A percentile compares a stretch with the other conserved stretches of the same genome.
These are phyloP conservation scores for Oryza coarctata DNA, from an alignment of 176 grass and related monocot genomes.

Conservation along the genomic window DNA sequence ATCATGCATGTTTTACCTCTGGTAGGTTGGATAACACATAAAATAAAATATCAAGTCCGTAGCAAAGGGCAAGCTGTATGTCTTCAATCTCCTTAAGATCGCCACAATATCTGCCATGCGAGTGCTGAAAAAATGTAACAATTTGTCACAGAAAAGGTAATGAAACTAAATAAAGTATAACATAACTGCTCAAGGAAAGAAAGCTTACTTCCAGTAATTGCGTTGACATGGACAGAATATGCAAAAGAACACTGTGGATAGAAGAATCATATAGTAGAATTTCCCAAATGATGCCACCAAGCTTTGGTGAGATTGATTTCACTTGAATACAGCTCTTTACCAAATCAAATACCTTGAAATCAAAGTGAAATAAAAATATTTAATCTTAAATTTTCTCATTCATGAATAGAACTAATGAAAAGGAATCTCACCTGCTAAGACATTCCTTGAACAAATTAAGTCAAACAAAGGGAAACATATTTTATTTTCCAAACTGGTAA, in stretches of 20 bases:
- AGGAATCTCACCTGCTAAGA: background rate
- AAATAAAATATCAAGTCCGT: constrained; percentile 70
- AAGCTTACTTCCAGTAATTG: constrained; percentile 63
- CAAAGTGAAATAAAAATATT: background rate
- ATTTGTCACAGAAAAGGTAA: constrained; percentile 28
- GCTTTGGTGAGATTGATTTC: constrained; percentile 44
- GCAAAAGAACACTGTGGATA: constrained; percentile 66
- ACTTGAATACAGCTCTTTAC: constrained; percentile 70
- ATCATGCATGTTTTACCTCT: constrained; percentile 52
- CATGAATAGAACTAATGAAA: constrained; percentile 29
- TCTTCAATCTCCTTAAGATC: constrained; percentile 60
- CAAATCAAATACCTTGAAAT: constrained; percentile 76
- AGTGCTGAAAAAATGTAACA: constrained; percentile 46
- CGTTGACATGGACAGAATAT: constrained; percentile 48
- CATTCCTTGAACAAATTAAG: background rate
- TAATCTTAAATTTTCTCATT: constrained; percentile 11
- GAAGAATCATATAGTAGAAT: constrained; percentile 84
- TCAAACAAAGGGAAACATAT: background rate
- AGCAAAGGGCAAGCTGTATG: constrained; percentile 60
- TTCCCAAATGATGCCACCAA: constrained; percentile 64
- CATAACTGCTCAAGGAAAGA: constrained; percentile 9
- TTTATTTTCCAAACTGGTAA: background rate
- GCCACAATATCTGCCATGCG: constrained; percentile 43
- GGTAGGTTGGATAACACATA: constrained; percentile 53
- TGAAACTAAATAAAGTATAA: constrained; percentile 31